phyloP scores from a whole-genome alignment of 139 green algal species.

The Penium margaritaceum region DNA sequence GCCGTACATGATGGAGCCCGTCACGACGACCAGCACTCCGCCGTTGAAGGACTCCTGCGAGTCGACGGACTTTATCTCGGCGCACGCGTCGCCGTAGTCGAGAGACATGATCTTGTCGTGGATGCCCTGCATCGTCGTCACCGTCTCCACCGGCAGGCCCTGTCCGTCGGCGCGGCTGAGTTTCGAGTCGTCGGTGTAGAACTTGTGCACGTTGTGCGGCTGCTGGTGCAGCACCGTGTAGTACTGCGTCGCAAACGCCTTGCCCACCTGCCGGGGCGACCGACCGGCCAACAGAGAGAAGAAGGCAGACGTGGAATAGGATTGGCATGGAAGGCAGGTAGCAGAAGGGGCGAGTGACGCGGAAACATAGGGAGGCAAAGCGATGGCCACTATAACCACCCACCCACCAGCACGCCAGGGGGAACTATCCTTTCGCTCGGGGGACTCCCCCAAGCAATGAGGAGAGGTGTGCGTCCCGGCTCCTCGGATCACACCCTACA shows the following conservation, averaged over 20 bases:
- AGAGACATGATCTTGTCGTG: slow-evolving; percentile 26
- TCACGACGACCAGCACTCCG: slow-evolving; percentile 73
- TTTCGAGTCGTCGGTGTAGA: slow-evolving; percentile 71
- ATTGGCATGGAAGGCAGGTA: too few species aligned
- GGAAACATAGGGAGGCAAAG: too few species aligned
- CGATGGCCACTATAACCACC: too few species aligned
- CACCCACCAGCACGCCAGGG: too few species aligned
- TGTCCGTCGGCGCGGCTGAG: slow-evolving; percentile 55
- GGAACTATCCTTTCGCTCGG: too few species aligned
- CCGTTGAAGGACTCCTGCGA: slow-evolving; percentile 64
- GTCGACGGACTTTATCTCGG: slow-evolving; percentile 66
- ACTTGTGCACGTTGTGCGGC: slow-evolving; percentile 65
- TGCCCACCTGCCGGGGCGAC: slow-evolving; percentile 69
- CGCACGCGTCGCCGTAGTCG: slow-evolving; percentile 53
- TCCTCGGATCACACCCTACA: too few species aligned
- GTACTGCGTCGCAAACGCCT: slow-evolving; percentile 77
- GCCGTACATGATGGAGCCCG: slow-evolving; percentile 42
- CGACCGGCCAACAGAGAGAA: too few species aligned
- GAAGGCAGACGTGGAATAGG: too few species aligned
- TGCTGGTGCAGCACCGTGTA: slow-evolving; percentile 69
- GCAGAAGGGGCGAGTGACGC: too few species aligned
- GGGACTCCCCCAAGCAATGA: too few species aligned
- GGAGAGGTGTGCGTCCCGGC: too few species aligned
- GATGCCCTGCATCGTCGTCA: slow-evolving; percentile 18
- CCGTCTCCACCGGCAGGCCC: slow-evolving; percentile 3